Base-by-base conservation (phyloP, 140 eudicot genomes). In the Cichorium intybus region DNA sequence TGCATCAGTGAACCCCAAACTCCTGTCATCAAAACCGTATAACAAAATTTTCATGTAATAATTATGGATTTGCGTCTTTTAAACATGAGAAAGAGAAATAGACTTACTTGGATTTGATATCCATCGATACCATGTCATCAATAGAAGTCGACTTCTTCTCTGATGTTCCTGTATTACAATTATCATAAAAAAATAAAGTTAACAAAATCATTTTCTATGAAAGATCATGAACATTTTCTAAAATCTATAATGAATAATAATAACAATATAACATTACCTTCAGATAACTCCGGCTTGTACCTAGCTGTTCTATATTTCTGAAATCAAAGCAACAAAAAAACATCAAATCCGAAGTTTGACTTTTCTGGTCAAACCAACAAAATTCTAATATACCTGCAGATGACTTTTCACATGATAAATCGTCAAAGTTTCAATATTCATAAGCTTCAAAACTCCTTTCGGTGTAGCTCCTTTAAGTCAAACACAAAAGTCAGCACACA, bases 281-380 rank as follows among this genome's bases (percentile, higher is more conserved):
- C 97, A 37, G 95, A 86, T 53, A 84, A 21, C 60, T 86, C 97
- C 49, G 97, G 97, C 80, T 84, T 89, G 84, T 75, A 76, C 63
- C 95, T 81, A 55, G 95, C 95, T 24, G 97, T 89, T 71, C 97
- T 79, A 46, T 89, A 89, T 79, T 89, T 89, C 97, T 89, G 88
- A 68, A 79, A 77, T 60, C 69, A 52, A 28, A 67, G 47, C 68
- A 31, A 35, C 69, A 58, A 6, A 22, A 49, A 43, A 51, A 52
- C 53, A 41, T 65, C 37, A 65, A 12, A 65, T 57, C 57, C 24
- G 33, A 67, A 54, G 60, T 37, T 24, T 39, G 63, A 67, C 50
- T 31, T 33, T 46, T 5, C 34, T 37, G 39, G 69, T 59, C 74
- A 74, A 49, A 37, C 56, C 56, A 74, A 24, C 60, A 9, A 43